phyloP scores from a whole-genome alignment of 2,329 filamentous ascomycete genomes.

The Ophiostoma piceae region DNA sequence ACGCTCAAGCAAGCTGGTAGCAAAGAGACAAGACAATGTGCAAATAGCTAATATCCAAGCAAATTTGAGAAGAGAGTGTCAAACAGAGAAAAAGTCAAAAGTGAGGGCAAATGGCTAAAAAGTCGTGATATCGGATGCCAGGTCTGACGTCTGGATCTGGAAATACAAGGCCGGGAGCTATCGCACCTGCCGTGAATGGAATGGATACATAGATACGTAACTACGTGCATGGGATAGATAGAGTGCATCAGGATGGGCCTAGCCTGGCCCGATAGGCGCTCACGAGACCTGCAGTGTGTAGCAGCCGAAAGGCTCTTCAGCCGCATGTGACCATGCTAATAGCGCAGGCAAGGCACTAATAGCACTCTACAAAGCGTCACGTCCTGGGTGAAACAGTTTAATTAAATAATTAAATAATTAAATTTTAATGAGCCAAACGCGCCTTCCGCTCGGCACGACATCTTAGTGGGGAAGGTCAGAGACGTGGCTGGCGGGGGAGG shows the following conservation, averaged over 20 bases:
- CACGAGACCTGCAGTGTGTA: conserved; percentile 27
- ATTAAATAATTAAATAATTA: background rate
- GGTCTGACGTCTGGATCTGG: conserved; percentile 8
- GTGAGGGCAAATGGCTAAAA: background rate
- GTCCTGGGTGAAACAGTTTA: background rate
- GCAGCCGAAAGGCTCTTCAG: conserved; percentile 27
- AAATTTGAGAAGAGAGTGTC: background rate
- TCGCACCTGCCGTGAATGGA: conserved; percentile 19
- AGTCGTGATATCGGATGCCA: background rate
- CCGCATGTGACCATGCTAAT: conserved; percentile 28
- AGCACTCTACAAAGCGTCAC: conserved; percentile 6
- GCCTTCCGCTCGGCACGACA: conserved; percentile 15
- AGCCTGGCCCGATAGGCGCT: conserved; percentile 24
- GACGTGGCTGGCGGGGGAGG: background rate
- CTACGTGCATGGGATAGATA: conserved; percentile 21
- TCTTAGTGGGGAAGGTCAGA: conserved; percentile 22
- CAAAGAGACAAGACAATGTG: background rate
- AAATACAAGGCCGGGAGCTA: conserved; percentile 15
- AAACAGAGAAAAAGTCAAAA: background rate
- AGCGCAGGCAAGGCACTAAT: conserved; percentile 14
- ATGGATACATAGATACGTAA: background rate
- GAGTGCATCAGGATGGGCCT: conserved; percentile 11
- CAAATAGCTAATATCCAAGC: background rate
- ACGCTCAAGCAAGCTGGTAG: background rate
- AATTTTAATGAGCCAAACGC: conserved; percentile 19